Conservation (phyloP, 345 rosid species). For the Heritiera fomes region DNA sequence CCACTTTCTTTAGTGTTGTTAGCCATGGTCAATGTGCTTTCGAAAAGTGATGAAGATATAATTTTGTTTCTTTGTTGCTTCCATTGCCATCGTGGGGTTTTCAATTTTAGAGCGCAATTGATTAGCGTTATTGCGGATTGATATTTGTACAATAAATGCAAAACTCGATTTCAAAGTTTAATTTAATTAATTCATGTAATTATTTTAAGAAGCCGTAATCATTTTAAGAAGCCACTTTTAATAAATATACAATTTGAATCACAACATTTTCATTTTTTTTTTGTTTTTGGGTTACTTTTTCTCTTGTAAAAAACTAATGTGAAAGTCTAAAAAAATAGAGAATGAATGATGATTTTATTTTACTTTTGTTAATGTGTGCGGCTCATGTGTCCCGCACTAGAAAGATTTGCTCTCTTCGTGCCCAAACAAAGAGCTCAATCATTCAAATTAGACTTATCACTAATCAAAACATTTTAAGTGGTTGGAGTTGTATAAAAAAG, state of each 20-base stretch:
- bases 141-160: slow-evolving; percentile 17
- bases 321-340: too few relatives aligned
- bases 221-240: too few relatives aligned
- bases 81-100: slow-evolving; percentile 15
- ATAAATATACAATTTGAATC: too few relatives aligned
- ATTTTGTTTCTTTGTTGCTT: slow-evolving; percentile 15
- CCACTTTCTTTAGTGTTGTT: neutral
- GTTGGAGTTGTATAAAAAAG: neutral
- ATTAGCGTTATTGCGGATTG: slow-evolving; percentile 16
- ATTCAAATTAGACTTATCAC: neutral
- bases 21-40: slow-evolving; percentile 9
- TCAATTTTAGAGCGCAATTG: slow-evolving; percentile 8
- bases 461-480: neutral
- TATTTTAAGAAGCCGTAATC: too few relatives aligned
- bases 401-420: slow-evolving; percentile 19
- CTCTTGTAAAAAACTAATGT: too few relatives aligned
- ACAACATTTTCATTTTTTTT: too few relatives aligned
- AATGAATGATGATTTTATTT: neutral
- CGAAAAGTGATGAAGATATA: slow-evolving; percentile 14
- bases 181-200: too few relatives aligned
- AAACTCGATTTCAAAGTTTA: neutral
- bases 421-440: slow-evolving; percentile 15
- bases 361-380: neutral
- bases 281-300: too few relatives aligned
- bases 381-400: slow-evolving; percentile 27